phyloP scores from a whole-genome alignment of 176 grass and related monocot species.

The Chloris gayana region DNA sequence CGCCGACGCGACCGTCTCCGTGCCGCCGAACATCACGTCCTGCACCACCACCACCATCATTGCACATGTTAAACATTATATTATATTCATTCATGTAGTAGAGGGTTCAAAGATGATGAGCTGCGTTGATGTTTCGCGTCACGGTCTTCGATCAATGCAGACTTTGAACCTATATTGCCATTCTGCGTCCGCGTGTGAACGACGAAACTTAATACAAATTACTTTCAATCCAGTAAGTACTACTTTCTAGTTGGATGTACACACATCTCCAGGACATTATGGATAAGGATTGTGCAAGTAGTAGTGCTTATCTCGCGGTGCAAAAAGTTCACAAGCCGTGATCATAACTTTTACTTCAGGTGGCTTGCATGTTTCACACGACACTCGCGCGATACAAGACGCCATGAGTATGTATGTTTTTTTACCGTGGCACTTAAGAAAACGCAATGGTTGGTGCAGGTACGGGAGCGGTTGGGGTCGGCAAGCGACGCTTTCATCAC shows the following conservation, averaged over 20 bases:
- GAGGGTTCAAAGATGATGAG: too few species aligned
- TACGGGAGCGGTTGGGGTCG: not conserved
- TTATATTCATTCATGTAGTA: too few species aligned
- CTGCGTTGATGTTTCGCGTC: too few species aligned
- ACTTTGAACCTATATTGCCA: too few species aligned
- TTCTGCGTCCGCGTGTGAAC: too few species aligned
- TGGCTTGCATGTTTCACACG: not conserved
- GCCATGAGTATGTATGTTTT: not conserved
- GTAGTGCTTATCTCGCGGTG: not conserved
- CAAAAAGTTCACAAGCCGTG: not conserved
- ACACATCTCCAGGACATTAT: too few species aligned
- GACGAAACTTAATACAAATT: too few species aligned
- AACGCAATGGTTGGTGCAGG: slow-evolving; percentile 26
- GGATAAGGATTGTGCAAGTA: not conserved
- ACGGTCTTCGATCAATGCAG: too few species aligned
- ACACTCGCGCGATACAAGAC: not conserved
- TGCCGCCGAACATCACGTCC: slow-evolving; percentile 99
- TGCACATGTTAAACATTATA: not conserved
- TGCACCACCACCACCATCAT: slow-evolving; percentile 25
- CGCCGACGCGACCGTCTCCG: slow-evolving; percentile 91
- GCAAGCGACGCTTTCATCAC: not conserved
- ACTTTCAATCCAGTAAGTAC: too few species aligned
- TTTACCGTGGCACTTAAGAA: slow-evolving; percentile 25
- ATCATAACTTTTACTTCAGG: not conserved
- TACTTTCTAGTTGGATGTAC: too few species aligned